A percentile compares a stretch with the other conserved stretches of the same genome.
phyloP scores from a whole-genome alignment of 2,329 filamentous ascomycete species.

The Hirsutella rhossiliensis region DNA sequence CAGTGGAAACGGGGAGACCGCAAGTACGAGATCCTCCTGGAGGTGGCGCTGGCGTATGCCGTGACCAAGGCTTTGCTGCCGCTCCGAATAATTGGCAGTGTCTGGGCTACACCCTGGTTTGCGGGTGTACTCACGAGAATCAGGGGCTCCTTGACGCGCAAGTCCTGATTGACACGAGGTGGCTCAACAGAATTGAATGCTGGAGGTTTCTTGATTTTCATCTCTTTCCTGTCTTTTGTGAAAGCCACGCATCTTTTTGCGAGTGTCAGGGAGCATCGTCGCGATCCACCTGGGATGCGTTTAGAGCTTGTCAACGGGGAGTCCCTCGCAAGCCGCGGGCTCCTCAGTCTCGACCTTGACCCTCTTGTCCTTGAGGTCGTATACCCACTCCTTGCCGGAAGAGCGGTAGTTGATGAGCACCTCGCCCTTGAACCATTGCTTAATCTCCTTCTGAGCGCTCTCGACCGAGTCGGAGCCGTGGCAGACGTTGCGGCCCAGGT shows the following conservation, averaged over 20 bases:
- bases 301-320: slow-evolving; percentile 1
- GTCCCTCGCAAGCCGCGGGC: background rate
- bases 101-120: slow-evolving; percentile 91
- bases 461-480: slow-evolving; percentile 98
- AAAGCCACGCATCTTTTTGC: background rate
- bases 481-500: slow-evolving; percentile 91
- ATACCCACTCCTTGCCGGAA: slow-evolving; percentile 78
- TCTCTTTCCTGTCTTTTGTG: background rate
- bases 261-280: background rate
- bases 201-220: background rate
- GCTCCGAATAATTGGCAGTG: slow-evolving; percentile 60
- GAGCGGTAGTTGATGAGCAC: slow-evolving; percentile 79
- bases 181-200: background rate
- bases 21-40: slow-evolving; percentile 46
- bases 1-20: slow-evolving; percentile 26
- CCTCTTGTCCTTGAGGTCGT: slow-evolving; percentile 61
- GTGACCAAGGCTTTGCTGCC: slow-evolving; percentile 80
- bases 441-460: slow-evolving; percentile 99
- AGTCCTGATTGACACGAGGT: slow-evolving; percentile 6
- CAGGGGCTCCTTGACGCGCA: slow-evolving; percentile 17
- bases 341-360: background rate
- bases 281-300: background rate
- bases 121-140: slow-evolving; percentile 49
- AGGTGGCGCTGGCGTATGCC: slow-evolving; percentile 80
- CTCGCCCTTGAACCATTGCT: slow-evolving; percentile 88